These are phyloP conservation scores for Saussurea involucrata DNA, from an alignment of 129 eudicot genomes.

Conservation along the genomic window DNA sequence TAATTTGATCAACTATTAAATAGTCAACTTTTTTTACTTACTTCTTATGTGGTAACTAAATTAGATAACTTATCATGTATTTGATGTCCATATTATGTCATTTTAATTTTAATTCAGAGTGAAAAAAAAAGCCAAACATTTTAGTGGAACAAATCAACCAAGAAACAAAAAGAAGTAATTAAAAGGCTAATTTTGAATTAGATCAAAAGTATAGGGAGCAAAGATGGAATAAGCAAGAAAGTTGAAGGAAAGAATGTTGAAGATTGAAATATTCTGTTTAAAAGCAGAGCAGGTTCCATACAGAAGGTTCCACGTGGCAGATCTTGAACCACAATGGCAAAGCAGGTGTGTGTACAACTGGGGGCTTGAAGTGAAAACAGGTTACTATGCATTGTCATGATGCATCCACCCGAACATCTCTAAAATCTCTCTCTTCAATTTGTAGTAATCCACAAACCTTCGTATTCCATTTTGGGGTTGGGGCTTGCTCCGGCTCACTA, in stretches of 20 bases:
- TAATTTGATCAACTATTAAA: too few relatives aligned
- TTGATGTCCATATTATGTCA: too few relatives aligned
- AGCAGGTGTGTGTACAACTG: conserved; percentile 14
- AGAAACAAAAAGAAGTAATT: too few relatives aligned
- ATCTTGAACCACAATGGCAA: conserved; percentile 11
- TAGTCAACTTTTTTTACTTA: too few relatives aligned
- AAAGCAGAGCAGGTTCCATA: conserved; percentile 1
- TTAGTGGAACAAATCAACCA: too few relatives aligned
- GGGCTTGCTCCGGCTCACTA: neutral
- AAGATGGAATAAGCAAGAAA: neutral
- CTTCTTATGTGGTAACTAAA: neutral
- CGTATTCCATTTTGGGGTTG: neutral
- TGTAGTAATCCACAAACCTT: neutral
- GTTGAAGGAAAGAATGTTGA: neutral
- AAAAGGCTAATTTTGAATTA: too few relatives aligned
- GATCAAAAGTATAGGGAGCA: neutral
- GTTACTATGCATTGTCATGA: neutral
- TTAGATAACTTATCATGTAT: too few relatives aligned
- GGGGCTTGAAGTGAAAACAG: neutral
- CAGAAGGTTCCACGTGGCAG: conserved; percentile 24
- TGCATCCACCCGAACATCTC: neutral
- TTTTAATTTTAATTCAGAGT: too few relatives aligned
- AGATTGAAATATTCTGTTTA: neutral
- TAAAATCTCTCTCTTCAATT: neutral
- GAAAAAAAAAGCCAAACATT: too few relatives aligned